phyloP scores from a whole-genome alignment of 192 early-diverging fungal genomes.

The Gryganskiella cystojenkinii region DNA sequence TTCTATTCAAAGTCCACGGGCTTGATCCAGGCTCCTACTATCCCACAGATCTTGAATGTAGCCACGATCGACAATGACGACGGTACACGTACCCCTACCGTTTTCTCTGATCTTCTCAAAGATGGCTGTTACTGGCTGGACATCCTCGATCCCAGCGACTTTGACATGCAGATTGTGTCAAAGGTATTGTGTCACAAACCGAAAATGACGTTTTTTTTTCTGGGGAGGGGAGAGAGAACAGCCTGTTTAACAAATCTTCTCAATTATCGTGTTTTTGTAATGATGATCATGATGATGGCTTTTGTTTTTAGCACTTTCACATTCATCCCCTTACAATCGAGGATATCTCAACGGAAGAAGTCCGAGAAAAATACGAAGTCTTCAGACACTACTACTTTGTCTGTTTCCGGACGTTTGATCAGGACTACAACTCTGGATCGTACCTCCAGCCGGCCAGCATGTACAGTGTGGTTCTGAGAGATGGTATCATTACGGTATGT shows the following conservation, averaged over 20 bases:
- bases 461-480: constrained; percentile 74
- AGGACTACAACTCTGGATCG: constrained; percentile 66
- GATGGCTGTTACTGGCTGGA: constrained; percentile 82
- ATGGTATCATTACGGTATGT: constrained; percentile 74
- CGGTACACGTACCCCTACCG: constrained; percentile 15
- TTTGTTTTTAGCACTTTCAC: constrained; percentile 63
- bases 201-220: constrained; percentile 1
- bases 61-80: constrained; percentile 7
- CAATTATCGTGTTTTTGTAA: background rate
- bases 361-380: constrained; percentile 95
- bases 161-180: constrained; percentile 68
- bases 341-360: constrained; percentile 89
- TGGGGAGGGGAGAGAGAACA: too few species aligned
- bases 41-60: constrained; percentile 34
- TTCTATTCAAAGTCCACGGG: constrained; percentile 51
- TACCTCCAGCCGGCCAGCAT: constrained; percentile 77
- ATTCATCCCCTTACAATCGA: constrained; percentile 86
- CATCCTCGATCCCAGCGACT: constrained; percentile 59
- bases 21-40: constrained; percentile 45
- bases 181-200: constrained; percentile 50
- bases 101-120: constrained; percentile 55
- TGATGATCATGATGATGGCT: constrained; percentile 19
- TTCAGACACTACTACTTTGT: constrained; percentile 93
- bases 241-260: background rate
- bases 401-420: constrained; percentile 83